A percentile compares a stretch with the other conserved stretches of the same genome.
Evolutionary conservation across 2,329 filamentous ascomycete species (phyloP).

Genomic region (Fragosphaeria purpurea): DNA sequence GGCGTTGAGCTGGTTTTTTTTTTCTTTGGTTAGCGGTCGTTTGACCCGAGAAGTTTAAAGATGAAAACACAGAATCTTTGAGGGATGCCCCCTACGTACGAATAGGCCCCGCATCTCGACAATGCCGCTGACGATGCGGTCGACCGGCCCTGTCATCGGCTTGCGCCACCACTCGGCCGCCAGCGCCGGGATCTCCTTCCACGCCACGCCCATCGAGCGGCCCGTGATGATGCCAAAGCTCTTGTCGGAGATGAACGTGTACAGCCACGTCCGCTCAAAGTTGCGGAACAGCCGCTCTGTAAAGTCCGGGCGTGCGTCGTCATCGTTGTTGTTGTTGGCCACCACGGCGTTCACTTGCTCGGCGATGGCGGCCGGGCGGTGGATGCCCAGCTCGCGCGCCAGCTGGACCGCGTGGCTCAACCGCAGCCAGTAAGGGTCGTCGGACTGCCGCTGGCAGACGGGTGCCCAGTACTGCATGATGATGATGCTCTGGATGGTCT

Average conservation of each 20-base stretch:
- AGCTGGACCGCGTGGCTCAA: constrained; percentile 17
- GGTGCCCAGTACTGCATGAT: constrained; percentile 18
- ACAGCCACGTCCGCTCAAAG: constrained; percentile 14
- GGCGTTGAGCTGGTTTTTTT: constrained; percentile 5
- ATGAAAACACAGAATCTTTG: too few relatives aligned
- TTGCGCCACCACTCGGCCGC: constrained; percentile 14
- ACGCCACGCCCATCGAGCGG: constrained; percentile 12
- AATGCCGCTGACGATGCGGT: constrained; percentile 17
- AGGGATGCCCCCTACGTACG: constrained; percentile 1
- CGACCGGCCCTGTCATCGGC: constrained; percentile 12
- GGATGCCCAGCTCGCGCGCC: constrained; percentile 16
- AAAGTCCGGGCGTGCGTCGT: neutral
- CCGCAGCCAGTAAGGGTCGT: constrained; percentile 18
- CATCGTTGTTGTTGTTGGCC: neutral
- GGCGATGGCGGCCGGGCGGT: constrained; percentile 11
- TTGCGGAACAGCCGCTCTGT: constrained; percentile 13
- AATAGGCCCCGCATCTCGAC: constrained; percentile 15
- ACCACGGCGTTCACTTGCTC: constrained; percentile 13
- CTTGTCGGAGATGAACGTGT: constrained; percentile 13
- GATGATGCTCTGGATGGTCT: constrained; percentile 18
- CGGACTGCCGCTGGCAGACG: constrained; percentile 11
- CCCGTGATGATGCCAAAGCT: constrained; percentile 14
- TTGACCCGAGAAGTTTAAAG: neutral
- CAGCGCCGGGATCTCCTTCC: constrained; percentile 10
- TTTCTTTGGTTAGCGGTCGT: too few relatives aligned